Conservation (phyloP, 495 filamentous ascomycete genomes). For the Tetracladium marchalianum region DNA sequence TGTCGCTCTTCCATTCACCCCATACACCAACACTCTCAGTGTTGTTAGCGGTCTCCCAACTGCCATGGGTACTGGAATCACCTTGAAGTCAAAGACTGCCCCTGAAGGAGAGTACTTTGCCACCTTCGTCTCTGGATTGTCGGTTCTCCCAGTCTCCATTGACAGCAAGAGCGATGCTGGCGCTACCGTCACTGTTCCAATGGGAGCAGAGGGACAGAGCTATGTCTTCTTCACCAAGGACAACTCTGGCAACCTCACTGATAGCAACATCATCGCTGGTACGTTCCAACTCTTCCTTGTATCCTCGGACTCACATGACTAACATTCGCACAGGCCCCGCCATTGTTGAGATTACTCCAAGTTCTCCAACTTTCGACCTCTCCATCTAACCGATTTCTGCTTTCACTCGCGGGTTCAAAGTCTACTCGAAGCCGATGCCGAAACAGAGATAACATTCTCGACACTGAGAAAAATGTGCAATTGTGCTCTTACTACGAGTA, state of each 20-base stretch:
- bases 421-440: too few species aligned
- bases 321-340: constrained; percentile 2
- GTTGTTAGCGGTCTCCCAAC: constrained; percentile 12
- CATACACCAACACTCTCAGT: constrained; percentile 30
- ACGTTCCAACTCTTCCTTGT: neutral
- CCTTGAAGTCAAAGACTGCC: constrained; percentile 4
- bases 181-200: constrained; percentile 6
- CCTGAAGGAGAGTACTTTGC: constrained; percentile 6
- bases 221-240: constrained; percentile 16
- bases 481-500: too few species aligned
- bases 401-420: too few species aligned
- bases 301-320: neutral
- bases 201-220: constrained; percentile 7
- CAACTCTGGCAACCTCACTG: constrained; percentile 14
- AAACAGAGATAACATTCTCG: too few species aligned
- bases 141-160: constrained; percentile 6
- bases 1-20: constrained; percentile 42
- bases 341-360: constrained; percentile 11
- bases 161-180: neutral
- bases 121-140: constrained; percentile 14
- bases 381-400: neutral
- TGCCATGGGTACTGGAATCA: constrained; percentile 4
- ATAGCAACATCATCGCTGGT: constrained; percentile 13
- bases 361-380: constrained; percentile 9
- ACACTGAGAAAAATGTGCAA: too few species aligned